These are phyloP conservation scores for Verticillium nubilum DNA, from an alignment of 2,329 filamentous ascomycete genomes.

Conservation along the genomic window DNA sequence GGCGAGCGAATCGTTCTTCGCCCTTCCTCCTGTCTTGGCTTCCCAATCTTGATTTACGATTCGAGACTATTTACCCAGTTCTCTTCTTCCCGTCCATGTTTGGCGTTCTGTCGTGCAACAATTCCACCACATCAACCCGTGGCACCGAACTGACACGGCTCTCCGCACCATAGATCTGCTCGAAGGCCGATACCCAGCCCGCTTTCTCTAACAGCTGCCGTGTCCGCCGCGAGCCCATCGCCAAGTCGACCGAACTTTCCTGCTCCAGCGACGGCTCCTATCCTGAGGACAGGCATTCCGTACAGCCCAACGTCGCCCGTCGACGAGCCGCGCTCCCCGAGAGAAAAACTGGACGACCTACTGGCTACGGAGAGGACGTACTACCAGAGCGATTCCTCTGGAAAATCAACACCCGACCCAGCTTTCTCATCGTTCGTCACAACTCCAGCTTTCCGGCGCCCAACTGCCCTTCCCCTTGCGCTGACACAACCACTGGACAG, in stretches of 20 bases:
- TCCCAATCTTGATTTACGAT: slow-evolving; percentile 11
- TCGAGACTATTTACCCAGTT: background rate
- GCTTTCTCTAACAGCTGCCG: slow-evolving; percentile 37
- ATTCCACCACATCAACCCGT: slow-evolving; percentile 8
- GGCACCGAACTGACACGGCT: slow-evolving; percentile 14
- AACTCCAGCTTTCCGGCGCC: background rate
- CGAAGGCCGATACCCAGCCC: slow-evolving; percentile 45
- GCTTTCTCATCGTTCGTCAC: slow-evolving; percentile 24
- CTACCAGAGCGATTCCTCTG: slow-evolving; percentile 31
- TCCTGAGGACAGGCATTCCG: slow-evolving; percentile 14
- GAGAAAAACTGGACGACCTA: slow-evolving; percentile 7
- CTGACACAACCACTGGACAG: background rate
- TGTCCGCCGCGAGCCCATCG: slow-evolving; percentile 34
- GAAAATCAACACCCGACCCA: slow-evolving; percentile 23
- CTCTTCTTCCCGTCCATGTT: background rate
- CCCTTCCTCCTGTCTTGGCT: slow-evolving; percentile 12
- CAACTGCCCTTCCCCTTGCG: background rate
- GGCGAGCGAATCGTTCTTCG: too few species aligned
- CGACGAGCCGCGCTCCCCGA: slow-evolving; percentile 16
- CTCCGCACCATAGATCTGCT: slow-evolving; percentile 34
- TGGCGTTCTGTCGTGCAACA: slow-evolving; percentile 20
- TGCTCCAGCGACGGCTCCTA: slow-evolving; percentile 18
- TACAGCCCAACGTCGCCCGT: slow-evolving; percentile 24
- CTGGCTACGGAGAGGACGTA: slow-evolving; percentile 23
- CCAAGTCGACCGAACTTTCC: slow-evolving; percentile 23